These are phyloP conservation scores for Dipteronia dyeriana DNA, from an alignment of 345 rosid species.

Conservation along the genomic window DNA sequence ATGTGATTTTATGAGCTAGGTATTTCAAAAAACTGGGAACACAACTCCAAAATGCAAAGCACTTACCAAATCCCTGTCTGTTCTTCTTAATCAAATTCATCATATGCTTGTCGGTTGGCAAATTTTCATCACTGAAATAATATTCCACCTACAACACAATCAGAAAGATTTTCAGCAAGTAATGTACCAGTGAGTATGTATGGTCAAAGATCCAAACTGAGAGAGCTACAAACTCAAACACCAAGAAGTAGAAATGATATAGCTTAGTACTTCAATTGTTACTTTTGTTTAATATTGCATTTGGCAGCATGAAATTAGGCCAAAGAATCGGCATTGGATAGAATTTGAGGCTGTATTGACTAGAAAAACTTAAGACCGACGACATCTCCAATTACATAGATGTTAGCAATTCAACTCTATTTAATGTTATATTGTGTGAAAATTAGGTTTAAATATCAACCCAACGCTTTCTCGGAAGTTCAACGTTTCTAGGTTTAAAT, in stretches of 20 bases:
- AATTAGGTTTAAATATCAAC: neutral
- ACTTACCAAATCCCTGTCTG: conserved; percentile 85
- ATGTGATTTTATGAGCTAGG: neutral
- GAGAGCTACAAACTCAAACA: neutral
- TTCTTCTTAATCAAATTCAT: conserved; percentile 62
- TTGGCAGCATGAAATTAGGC: neutral
- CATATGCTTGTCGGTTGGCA: conserved; percentile 77
- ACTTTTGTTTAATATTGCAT: neutral
- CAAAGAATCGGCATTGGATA: neutral
- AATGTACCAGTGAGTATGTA: neutral
- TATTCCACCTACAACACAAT: conserved; percentile 70
- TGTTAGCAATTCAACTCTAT: too few species aligned
- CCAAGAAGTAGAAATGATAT: neutral
- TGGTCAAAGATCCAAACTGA: neutral
- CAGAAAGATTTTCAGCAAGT: neutral
- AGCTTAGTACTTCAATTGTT: neutral
- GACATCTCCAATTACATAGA: neutral
- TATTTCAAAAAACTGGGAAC: neutral
- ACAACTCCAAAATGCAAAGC: neutral
- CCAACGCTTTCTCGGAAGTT: neutral
- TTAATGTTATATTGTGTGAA: too few species aligned
- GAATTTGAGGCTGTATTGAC: too few species aligned
- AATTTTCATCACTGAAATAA: conserved; percentile 89
- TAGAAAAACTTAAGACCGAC: too few species aligned
- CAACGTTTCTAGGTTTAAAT: neutral